Percentiles rank a stretch among this genome's conserved stretches.
Evolutionary conservation across 2,329 filamentous ascomycete genomes (phyloP).

Genomic region (Fusarium mundagurra): DNA sequence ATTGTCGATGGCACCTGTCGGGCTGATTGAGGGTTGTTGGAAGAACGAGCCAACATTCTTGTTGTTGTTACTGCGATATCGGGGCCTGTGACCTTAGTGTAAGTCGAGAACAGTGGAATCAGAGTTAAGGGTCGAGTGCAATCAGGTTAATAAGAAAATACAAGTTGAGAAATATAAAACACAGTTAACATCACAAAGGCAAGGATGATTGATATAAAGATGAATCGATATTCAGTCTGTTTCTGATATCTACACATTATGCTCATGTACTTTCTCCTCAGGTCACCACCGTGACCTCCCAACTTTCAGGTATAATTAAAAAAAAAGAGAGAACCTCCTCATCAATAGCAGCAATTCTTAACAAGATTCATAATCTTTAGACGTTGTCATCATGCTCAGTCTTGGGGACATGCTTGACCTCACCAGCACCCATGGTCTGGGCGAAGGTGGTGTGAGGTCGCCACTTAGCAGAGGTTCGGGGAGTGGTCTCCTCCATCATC

Average conservation of each 20-base stretch:
- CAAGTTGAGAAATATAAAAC: accelerated
- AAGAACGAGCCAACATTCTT: background rate
- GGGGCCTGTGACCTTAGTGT: background rate
- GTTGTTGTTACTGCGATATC: background rate
- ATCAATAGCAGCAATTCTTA: background rate
- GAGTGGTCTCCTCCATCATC: slow-evolving; percentile 89
- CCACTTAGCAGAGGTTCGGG: slow-evolving; percentile 81
- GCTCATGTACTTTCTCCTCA: slow-evolving; percentile 26
- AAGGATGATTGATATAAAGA: background rate
- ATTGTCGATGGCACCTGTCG: accelerated
- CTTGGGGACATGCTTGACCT: slow-evolving; percentile 42
- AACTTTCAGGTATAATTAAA: slow-evolving; percentile 20
- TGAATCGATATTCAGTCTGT: slow-evolving; percentile 30
- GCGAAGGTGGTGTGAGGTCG: slow-evolving; percentile 77
- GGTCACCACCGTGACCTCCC: background rate
- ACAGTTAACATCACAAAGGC: background rate
- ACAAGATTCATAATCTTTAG: slow-evolving; percentile 31
- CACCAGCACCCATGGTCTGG: slow-evolving; percentile 48
- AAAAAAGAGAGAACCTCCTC: slow-evolving; percentile 15
- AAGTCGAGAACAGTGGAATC: background rate
- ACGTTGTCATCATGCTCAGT: slow-evolving; percentile 46
- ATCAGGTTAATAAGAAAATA: background rate
- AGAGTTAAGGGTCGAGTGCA: background rate
- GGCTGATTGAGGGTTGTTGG: too few species aligned
- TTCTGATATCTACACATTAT: slow-evolving; percentile 38